Evolutionary conservation across 495 filamentous ascomycete species (phyloP).

Genomic region (Lichina pygmaea): DNA sequence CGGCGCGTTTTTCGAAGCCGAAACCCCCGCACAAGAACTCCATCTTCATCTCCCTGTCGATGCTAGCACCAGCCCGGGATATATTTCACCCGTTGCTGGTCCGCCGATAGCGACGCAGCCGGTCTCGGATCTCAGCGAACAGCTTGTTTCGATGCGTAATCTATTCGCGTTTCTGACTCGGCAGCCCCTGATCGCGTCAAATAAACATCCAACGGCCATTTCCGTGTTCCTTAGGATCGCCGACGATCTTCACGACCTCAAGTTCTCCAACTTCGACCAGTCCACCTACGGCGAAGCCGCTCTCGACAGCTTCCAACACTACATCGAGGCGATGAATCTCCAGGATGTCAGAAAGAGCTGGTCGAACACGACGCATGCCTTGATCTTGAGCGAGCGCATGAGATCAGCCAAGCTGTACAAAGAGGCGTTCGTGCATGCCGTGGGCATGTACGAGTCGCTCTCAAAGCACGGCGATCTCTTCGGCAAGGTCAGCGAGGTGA

Average conservation of each 20-base stretch:
- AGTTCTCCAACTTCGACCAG: conserved; percentile 58
- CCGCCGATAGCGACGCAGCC: conserved; percentile 24
- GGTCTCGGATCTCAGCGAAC: conserved; percentile 15
- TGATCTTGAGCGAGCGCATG: conserved; percentile 71
- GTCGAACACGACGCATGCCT: conserved; percentile 74
- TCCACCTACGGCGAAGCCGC: conserved; percentile 64
- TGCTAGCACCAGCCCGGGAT: conserved; percentile 8
- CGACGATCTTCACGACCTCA: conserved; percentile 37
- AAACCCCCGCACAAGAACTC: conserved; percentile 17
- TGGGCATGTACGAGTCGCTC: conserved; percentile 61
- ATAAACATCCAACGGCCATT: conserved; percentile 38
- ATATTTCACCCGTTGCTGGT: conserved; percentile 3
- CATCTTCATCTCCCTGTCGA: conserved; percentile 41
- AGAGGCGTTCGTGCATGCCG: conserved; percentile 80
- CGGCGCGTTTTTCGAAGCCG: conserved; percentile 10
- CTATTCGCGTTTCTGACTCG: conserved; percentile 70
- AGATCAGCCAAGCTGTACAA: conserved; percentile 58
- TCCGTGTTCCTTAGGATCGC: conserved; percentile 46
- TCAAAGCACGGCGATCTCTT: conserved; percentile 38
- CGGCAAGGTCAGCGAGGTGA: conserved; percentile 36
- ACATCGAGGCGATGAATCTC: conserved; percentile 45
- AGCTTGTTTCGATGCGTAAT: conserved; percentile 56
- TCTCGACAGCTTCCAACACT: conserved; percentile 44
- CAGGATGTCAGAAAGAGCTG: conserved; percentile 59
- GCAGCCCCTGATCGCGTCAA: conserved; percentile 56